Evolutionary conservation across 768 basidiomycete genomes (phyloP).

Genomic region (Phylloporus sp.): DNA sequence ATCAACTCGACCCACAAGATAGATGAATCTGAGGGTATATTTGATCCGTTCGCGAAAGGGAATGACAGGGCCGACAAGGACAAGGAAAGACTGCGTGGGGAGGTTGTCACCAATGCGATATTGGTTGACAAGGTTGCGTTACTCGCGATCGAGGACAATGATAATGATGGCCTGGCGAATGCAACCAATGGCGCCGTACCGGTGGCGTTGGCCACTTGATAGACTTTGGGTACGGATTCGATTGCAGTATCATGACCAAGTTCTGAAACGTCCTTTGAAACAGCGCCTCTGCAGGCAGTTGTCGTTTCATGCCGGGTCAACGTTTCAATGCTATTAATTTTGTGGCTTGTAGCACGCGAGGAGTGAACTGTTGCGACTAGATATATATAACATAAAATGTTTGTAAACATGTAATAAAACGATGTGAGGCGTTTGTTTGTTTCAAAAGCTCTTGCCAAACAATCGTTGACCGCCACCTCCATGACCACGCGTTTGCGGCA

Average conservation of each 20-base stretch:
- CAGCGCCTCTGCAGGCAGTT: conserved; percentile 3
- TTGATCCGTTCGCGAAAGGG: conserved; percentile 48
- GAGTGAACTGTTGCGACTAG: conserved; percentile 27
- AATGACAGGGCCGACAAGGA: conserved; percentile 28
- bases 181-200: conserved; percentile 11
- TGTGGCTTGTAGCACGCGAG: conserved; percentile 23
- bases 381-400: conserved; percentile 35
- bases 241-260: not conserved
- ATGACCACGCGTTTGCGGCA: conserved; percentile 61
- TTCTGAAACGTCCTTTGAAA: conserved; percentile 3
- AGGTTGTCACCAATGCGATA: conserved; percentile 33
- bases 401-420: conserved; percentile 35
- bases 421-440: conserved; percentile 18
- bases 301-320: conserved; percentile 25
- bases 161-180: conserved; percentile 8
- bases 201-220: conserved; percentile 27
- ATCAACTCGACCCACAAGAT: conserved; percentile 21
- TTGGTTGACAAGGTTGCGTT: conserved; percentile 36
- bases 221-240: conserved; percentile 18
- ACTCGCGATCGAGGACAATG: conserved; percentile 34
- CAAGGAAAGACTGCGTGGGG: conserved; percentile 34
- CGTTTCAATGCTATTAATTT: conserved; percentile 26
- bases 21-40: conserved; percentile 46
- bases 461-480: conserved; percentile 44
- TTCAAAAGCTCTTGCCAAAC: conserved; percentile 34